Percentiles rank a stretch among this genome's conserved stretches.
Evolutionary conservation across 1,284 basidiomycete species (phyloP).

Genomic region (Athelia sp.): DNA sequence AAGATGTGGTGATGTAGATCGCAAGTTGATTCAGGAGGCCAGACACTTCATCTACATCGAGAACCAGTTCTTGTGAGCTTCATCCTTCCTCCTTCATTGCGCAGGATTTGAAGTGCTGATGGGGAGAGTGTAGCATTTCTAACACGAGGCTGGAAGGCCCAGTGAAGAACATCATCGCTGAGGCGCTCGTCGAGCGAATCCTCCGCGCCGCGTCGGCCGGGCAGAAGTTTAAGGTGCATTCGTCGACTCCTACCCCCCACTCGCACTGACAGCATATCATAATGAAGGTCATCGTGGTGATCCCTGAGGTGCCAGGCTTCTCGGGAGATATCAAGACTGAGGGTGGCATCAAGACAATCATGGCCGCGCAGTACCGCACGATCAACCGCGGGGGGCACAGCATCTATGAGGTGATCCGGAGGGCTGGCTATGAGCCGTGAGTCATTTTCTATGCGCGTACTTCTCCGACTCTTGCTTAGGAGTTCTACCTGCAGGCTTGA

Average conservation of each 20-base stretch:
- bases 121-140: conserved; percentile 58
- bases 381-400: conserved; percentile 86
- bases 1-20: conserved; percentile 42
- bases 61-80: neutral
- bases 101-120: conserved; percentile 79
- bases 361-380: conserved; percentile 79
- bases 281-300: conserved; percentile 65
- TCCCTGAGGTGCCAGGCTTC: conserved; percentile 83
- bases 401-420: conserved; percentile 80
- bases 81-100: neutral
- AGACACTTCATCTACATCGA: conserved; percentile 87
- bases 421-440: conserved; percentile 79
- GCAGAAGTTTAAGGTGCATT: conserved; percentile 71
- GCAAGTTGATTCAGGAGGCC: conserved; percentile 78
- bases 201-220: conserved; percentile 68
- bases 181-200: conserved; percentile 80
- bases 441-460: conserved; percentile 25
- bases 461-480: conserved; percentile 1
- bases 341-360: conserved; percentile 70
- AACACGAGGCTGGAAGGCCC: conserved; percentile 59
- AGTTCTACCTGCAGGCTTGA: conserved; percentile 47
- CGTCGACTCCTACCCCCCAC: neutral
- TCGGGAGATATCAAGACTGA: conserved; percentile 77
- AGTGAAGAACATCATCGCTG: conserved; percentile 79
- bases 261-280: too few relatives aligned